Percentiles rank a stretch among this genome's conserved stretches.
phyloP scores from a whole-genome alignment of 352 stramenopile genomes.

The Paralagenidium karlingii region DNA sequence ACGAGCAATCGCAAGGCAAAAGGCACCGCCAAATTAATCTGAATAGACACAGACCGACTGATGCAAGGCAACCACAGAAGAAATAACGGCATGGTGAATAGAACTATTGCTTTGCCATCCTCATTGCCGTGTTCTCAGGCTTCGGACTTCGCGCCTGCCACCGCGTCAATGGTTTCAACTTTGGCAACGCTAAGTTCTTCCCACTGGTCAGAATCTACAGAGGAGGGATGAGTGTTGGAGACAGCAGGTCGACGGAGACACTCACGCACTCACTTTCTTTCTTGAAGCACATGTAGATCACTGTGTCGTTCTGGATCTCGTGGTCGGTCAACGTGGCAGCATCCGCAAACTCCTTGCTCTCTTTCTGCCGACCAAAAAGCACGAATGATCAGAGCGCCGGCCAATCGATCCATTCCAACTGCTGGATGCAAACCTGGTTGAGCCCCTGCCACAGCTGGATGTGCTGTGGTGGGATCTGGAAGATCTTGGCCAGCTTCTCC shows the following conservation, averaged over 20 bases:
- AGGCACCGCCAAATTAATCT: constrained; percentile 17
- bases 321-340: constrained; percentile 69
- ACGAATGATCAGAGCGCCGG: background rate
- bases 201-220: constrained; percentile 60
- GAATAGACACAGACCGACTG: no score
- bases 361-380: constrained; percentile 17
- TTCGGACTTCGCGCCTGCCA: constrained; percentile 5
- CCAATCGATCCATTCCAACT: background rate
- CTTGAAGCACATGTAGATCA: constrained; percentile 82
- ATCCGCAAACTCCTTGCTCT: constrained; percentile 66
- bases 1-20: constrained; percentile 36
- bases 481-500: constrained; percentile 57
- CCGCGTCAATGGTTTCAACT: constrained; percentile 18
- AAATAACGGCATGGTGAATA: no score
- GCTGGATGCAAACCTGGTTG: constrained; percentile 29
- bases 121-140: no score
- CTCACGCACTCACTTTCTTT: constrained; percentile 56
- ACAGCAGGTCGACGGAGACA: background rate
- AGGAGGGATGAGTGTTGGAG: background rate
- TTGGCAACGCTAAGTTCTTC: constrained; percentile 66
- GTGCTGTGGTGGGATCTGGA: constrained; percentile 36
- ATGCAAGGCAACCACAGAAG: no score
- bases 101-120: no score
- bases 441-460: constrained; percentile 65
- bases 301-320: constrained; percentile 68